Evolutionary conservation across 495 filamentous ascomycete genomes (phyloP), one percentile per base, ranked within the genome.

Genomic region (Neurospora sp.): DNA sequence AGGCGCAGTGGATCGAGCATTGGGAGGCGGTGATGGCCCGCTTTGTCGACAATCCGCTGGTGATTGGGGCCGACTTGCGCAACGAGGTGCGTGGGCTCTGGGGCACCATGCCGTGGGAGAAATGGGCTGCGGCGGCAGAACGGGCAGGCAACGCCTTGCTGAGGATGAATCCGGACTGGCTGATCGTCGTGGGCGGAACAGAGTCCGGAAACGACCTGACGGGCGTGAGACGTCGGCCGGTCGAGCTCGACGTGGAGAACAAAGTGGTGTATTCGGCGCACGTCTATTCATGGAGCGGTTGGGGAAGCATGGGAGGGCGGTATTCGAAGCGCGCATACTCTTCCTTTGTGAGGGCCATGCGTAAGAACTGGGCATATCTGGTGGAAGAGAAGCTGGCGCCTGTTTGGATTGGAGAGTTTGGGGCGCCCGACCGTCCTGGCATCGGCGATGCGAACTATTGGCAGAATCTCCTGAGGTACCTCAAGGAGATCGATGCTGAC

Each of bases 401-500:
- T 0, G 88, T 90, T 23, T 90, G 88, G 89, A 82, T 90, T 6
- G 87, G 88, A 66, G 88, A 90, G 79, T 86, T 90, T 70, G 88
- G 89, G 27, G 85, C 85, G 18, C 84, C 88, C 10, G 79, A 83
- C 70, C 69, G 78, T 6, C 87, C 87, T 0, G 79, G 81, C 39
- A 74, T 77, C 10, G 88, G 87, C 3, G 88, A 90, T 73, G 77
- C 77, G 39, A 87, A 89, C 76, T 90, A 90, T 80, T 91, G 88
- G 88, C 71, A 75, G 23, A 88, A 90, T 74, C 79, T 90, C 75
- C 72, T 91, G 71, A 79, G 80, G 8, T 90, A 85, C 74, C 80
- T 90, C 39, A 84, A 84, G 75, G 77, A 77, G 1, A 79, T 87
- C 59, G 88, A 90, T 75, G 86, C 85, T 35, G 88, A 89, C 75